Percentiles rank a stretch among this genome's conserved stretches.
Conservation (phyloP, 2,329 filamentous ascomycete genomes). For the Aspergillus brasiliensis region DNA sequence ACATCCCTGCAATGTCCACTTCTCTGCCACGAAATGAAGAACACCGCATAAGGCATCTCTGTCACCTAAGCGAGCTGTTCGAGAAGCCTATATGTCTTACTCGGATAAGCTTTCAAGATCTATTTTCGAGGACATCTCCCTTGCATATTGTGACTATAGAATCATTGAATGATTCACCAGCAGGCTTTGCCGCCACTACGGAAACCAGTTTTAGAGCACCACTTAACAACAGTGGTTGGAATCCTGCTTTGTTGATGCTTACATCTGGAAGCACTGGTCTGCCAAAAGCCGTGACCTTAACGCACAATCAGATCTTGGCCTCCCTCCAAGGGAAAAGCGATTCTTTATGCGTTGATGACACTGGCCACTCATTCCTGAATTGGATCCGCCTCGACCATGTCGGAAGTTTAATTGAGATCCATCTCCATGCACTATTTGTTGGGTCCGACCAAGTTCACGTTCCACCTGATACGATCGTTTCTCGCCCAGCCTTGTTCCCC, state of each 20-base stretch:
- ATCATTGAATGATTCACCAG: not conserved
- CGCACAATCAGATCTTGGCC: conserved; percentile 47
- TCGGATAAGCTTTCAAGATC: not conserved
- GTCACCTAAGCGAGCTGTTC: conserved; percentile 26
- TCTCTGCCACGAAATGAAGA: conserved; percentile 31
- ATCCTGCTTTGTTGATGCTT: conserved; percentile 49
- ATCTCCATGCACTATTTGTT: conserved; percentile 49
- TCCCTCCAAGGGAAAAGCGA: conserved; percentile 46
- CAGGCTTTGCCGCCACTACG: not conserved
- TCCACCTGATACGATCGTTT: conserved; percentile 15
- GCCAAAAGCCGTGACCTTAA: conserved; percentile 53
- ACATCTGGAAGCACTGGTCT: conserved; percentile 57
- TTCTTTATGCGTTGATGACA: not conserved
- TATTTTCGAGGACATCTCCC: not conserved
- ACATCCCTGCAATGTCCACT: conserved; percentile 40
- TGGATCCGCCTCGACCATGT: conserved; percentile 60
- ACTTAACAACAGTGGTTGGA: no score
- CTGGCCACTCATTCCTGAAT: conserved; percentile 40
- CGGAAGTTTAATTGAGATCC: conserved; percentile 54
- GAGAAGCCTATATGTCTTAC: conserved; percentile 13
- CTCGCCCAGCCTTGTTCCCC: conserved; percentile 45
- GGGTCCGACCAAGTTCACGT: conserved; percentile 25
- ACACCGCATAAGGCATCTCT: conserved; percentile 33
- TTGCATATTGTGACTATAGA: not conserved
- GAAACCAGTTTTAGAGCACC: not conserved